Evolutionary conservation across 805 yeast genomes (phyloP).

Genomic region (Candida montana): DNA sequence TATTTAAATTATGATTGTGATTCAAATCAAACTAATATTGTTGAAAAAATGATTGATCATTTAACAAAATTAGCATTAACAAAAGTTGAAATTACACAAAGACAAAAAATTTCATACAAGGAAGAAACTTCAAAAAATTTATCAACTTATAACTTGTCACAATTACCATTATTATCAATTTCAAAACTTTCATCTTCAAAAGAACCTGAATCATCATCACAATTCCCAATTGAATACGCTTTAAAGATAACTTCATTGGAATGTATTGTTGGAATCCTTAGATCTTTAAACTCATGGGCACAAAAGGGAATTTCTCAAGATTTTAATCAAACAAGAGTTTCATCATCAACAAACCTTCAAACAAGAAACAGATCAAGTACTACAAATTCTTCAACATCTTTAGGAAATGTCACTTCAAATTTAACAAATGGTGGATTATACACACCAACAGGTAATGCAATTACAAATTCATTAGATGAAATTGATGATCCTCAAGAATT

Average conservation of each 20-base stretch:
- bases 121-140: conserved; percentile 50
- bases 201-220: conserved; percentile 34
- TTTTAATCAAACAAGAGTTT: conserved; percentile 12
- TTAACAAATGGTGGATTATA: too few species aligned
- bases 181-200: conserved; percentile 58
- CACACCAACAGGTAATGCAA: neutral
- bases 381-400: conserved; percentile 19
- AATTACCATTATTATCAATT: conserved; percentile 73
- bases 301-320: conserved; percentile 49
- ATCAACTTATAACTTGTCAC: conserved; percentile 67
- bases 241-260: conserved; percentile 76
- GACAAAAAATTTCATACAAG: conserved; percentile 55
- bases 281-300: conserved; percentile 84
- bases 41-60: conserved; percentile 77
- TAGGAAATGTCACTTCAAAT: too few species aligned
- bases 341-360: conserved; percentile 11
- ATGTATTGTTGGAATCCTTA: conserved; percentile 74
- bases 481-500: conserved; percentile 77
- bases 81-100: conserved; percentile 64
- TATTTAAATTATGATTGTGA: conserved; percentile 96
- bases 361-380: conserved; percentile 26
- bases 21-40: conserved; percentile 68
- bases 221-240: conserved; percentile 76
- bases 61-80: conserved; percentile 62
- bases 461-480: conserved; percentile 27